phyloP scores from a whole-genome alignment of 345 rosid species.

The Stellera chamaejasme region DNA sequence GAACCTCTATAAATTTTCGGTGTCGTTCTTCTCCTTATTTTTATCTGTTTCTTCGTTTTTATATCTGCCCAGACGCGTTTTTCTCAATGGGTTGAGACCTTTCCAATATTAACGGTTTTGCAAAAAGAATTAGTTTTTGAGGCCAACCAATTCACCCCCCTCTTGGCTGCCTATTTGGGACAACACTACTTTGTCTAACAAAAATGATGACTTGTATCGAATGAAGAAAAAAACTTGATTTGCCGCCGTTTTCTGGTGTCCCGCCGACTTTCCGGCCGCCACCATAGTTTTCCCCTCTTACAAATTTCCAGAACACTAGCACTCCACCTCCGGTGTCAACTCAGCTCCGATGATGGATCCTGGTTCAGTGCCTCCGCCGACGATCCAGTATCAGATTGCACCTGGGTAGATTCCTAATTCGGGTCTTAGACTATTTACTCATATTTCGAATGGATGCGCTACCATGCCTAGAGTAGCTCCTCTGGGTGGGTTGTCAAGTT shows the following conservation, averaged over 20 bases:
- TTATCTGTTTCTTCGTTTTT: no score
- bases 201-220: no score
- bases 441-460: slow-evolving; percentile 66
- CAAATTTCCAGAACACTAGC: slow-evolving; percentile 21
- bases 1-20: no score
- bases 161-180: no score
- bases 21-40: no score
- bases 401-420: slow-evolving; percentile 53
- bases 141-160: no score
- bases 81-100: no score
- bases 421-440: slow-evolving; percentile 47
- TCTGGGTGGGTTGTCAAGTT: slow-evolving; percentile 79
- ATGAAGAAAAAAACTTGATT: no score
- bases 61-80: no score
- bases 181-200: no score
- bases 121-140: no score
- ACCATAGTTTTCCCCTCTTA: slow-evolving; percentile 47
- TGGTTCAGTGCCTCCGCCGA: slow-evolving; percentile 29
- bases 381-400: slow-evolving; percentile 43
- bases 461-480: slow-evolving; percentile 32
- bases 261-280: slow-evolving; percentile 59
- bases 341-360: slow-evolving; percentile 19
- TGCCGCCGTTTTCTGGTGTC: slow-evolving; percentile 32
- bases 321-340: slow-evolving; percentile 63
- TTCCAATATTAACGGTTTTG: no score